phyloP scores from a whole-genome alignment of 2,329 filamentous ascomycete genomes.

The Neonectria hederae region DNA sequence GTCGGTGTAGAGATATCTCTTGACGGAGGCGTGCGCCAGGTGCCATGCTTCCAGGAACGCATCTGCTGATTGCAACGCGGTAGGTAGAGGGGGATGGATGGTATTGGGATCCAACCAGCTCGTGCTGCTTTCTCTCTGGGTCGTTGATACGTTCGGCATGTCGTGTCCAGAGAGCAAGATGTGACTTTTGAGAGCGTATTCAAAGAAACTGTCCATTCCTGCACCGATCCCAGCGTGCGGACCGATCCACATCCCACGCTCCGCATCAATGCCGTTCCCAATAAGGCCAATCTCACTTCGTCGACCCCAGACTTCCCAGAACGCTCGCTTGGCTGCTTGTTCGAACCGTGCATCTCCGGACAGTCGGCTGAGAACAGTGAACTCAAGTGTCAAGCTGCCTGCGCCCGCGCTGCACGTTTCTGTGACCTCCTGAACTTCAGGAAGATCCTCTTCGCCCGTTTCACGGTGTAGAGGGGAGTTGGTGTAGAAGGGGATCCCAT shows the following conservation, averaged over 20 bases:
- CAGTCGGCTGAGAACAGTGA: slow-evolving; percentile 87
- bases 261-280: slow-evolving; percentile 91
- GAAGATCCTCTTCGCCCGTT: slow-evolving; percentile 42
- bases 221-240: slow-evolving; percentile 94
- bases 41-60: slow-evolving; percentile 86
- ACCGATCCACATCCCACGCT: slow-evolving; percentile 88
- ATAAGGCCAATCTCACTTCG: slow-evolving; percentile 88
- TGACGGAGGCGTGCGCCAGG: slow-evolving; percentile 85
- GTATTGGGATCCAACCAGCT: slow-evolving; percentile 71
- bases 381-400: slow-evolving; percentile 94
- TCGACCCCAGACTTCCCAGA: slow-evolving; percentile 95
- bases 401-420: slow-evolving; percentile 97
- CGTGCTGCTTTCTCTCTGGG: slow-evolving; percentile 52
- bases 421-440: slow-evolving; percentile 75
- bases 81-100: slow-evolving; percentile 67
- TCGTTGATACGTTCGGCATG: slow-evolving; percentile 58
- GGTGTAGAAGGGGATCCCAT: slow-evolving; percentile 91
- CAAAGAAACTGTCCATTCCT: slow-evolving; percentile 97
- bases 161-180: slow-evolving; percentile 84
- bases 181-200: slow-evolving; percentile 95
- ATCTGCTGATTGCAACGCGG: slow-evolving; percentile 76
- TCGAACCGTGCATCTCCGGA: slow-evolving; percentile 91
- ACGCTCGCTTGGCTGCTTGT: slow-evolving; percentile 86
- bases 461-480: slow-evolving; percentile 81
- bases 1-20: slow-evolving; percentile 87